A percentile compares a stretch with the other conserved stretches of the same genome.
Evolutionary conservation across 2,329 filamentous ascomycete species (phyloP).

Genomic region (Cladosporium sphaerospermum): DNA sequence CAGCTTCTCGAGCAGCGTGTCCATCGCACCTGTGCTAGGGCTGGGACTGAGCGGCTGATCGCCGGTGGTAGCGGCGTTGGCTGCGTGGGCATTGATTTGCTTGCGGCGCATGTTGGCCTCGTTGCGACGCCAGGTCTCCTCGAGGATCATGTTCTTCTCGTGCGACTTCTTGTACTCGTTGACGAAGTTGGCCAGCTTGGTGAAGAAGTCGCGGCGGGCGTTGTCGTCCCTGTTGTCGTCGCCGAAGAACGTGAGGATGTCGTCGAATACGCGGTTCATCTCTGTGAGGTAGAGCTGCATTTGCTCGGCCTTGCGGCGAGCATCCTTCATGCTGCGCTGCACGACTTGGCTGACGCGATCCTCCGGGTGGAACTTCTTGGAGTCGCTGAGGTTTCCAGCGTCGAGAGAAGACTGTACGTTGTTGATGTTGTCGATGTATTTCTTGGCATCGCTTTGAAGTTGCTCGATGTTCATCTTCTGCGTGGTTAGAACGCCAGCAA

Average conservation of each 20-base stretch:
- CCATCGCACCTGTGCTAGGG: constrained; percentile 77
- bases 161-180: constrained; percentile 92
- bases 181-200: constrained; percentile 85
- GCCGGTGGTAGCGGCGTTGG: constrained; percentile 39
- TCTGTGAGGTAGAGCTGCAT: constrained; percentile 90
- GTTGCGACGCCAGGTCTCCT: constrained; percentile 77
- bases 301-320: constrained; percentile 89
- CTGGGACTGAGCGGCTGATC: constrained; percentile 8
- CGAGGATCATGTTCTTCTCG: constrained; percentile 80
- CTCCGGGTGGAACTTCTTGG: constrained; percentile 96
- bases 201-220: constrained; percentile 89
- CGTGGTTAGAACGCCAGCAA: constrained; percentile 65
- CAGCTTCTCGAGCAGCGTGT: constrained; percentile 88
- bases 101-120: constrained; percentile 92
- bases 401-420: constrained; percentile 91
- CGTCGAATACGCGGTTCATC: constrained; percentile 84
- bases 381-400: constrained; percentile 87
- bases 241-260: constrained; percentile 94
- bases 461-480: constrained; percentile 96
- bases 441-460: constrained; percentile 77
- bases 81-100: constrained; percentile 58
- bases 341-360: constrained; percentile 90
- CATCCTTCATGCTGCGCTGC: constrained; percentile 93
- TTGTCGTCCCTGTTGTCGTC: constrained; percentile 90
- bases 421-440: constrained; percentile 89